Percentiles rank a stretch among this genome's conserved stretches.
Conservation (phyloP, 192 early-diverging fungal species). For the Thamnidium elegans region DNA sequence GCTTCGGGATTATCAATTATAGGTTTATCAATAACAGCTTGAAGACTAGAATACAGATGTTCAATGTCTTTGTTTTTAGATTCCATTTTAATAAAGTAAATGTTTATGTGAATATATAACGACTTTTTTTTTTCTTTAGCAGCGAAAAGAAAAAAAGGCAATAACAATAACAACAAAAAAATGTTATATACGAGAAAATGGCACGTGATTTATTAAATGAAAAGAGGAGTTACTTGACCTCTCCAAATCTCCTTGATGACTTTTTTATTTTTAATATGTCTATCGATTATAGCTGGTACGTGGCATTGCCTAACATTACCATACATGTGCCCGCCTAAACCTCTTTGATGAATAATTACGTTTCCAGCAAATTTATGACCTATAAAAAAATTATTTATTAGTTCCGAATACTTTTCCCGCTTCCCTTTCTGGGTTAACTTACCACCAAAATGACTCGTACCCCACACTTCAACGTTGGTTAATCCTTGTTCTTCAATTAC, state of each 20-base stretch:
- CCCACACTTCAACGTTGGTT: slow-evolving; percentile 42
- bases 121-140: too few relatives aligned
- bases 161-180: too few relatives aligned
- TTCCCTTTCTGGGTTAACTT: slow-evolving; percentile 4
- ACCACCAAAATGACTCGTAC: slow-evolving; percentile 56
- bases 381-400: slow-evolving; percentile 18
- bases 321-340: slow-evolving; percentile 38
- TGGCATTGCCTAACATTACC: slow-evolving; percentile 40
- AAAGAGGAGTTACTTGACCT: slow-evolving; percentile 27
- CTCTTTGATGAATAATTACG: slow-evolving; percentile 45
- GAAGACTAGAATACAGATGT: slow-evolving; percentile 46
- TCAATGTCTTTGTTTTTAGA: slow-evolving; percentile 50
- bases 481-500: slow-evolving; percentile 13
- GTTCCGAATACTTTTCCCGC: too few relatives aligned
- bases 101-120: neutral
- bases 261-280: slow-evolving; percentile 34
- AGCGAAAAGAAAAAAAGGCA: too few relatives aligned
- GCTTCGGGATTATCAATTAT: slow-evolving; percentile 23
- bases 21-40: slow-evolving; percentile 43
- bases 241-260: slow-evolving; percentile 36
- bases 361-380: slow-evolving; percentile 73
- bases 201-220: neutral
- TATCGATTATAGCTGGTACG: slow-evolving; percentile 32
- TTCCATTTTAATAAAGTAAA: slow-evolving; percentile 37
- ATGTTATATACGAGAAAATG: neutral